Base-by-base conservation (phyloP, 164 flowering plant species). In the Vitis labrusca region DNA sequence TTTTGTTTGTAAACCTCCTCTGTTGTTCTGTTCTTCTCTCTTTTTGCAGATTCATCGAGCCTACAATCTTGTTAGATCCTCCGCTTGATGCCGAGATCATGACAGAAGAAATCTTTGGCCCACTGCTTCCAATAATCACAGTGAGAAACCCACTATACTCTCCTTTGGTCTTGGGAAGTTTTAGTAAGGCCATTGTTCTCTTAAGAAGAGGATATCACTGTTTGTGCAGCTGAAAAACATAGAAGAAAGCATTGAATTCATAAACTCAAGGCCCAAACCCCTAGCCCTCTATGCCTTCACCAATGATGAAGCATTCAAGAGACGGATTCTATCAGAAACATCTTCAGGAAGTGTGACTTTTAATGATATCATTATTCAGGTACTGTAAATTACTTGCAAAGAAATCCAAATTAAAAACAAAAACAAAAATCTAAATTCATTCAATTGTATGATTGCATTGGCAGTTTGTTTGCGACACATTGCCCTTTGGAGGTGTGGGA, bases 401-500 rank as follows among this genome's bases (percentile, higher is more conserved):
- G 4, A 29, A 10, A 16, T 8, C 3, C 16, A 8, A 9, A 17
- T 17, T 17, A 17, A 19, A 57, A 16, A 12, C 10, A 37, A 23
- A 16, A 8, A n/a, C 16, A 27, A 51, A 65, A 50, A 2, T 54
- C 16, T 12, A 59, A 9, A 32, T 15, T 30, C 15, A 61, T 32
- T 61, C 13, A 10, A 27, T 49, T 6, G 8, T 27, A n/a, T 50
- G 17, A 29, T 59, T 55, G n/a, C 29, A 12, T 27, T 71, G 82
- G 87, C 86, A 94, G 97, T 88, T 75, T 67, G 0, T 85, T 11
- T 80, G 84, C 29, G 95, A 91, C 44, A 64, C 70, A 0, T 32
- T 95, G 19, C 97, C 98, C 0, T 95, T 95, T 71, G 98, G 98
- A 76, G 99, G 99, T 0, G 91, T 93, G 4, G 99, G 97, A 1